Evolutionary conservation across 805 yeast species (phyloP), one percentile per base, ranked within the genome.

Genomic region (Candida verbasci): DNA sequence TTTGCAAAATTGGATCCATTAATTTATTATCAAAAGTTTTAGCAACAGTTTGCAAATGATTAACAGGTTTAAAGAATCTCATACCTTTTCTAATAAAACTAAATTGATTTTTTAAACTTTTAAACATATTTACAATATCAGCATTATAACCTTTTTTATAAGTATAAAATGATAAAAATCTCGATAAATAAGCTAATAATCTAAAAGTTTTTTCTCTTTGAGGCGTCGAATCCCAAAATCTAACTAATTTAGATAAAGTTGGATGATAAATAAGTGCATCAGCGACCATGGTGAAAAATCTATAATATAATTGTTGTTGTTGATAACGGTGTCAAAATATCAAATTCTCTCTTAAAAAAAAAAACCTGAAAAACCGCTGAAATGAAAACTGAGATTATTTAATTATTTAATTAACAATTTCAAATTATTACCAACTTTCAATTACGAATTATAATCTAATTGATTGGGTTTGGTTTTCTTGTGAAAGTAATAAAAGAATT

Each of bases 191-290:
- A 47, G 91, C 95, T 32, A 86, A 72, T 37, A 83, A 62, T 48
- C 96, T 80, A 52, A 85, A 70, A 10, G 80, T 58, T 65, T 88
- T 88, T 55, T 88, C 96, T 48, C 95, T 73, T 40, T 91, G 91
- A 27, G 80, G 68, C 12, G 82, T 68, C 33, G 77, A 60, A 52
- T 84, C 87, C 44, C 83, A 65, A 53, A 80, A 81, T 50, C 67
- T 73, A 56, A 83, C 64, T 25, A 82, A 56, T 47, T 77, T 82
- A 39, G 70, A 60, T 35, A 82, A 57, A 2, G 85, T 68, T 11
- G 95, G 95, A 62, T 84, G 95, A 56, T 80, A 80, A 32, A 82
- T 70, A 25, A 84, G 50, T 4, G 83, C 65, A 54, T 84, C 87
- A 43, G 68, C 76, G 44, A 80, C 84, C 87, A 81, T 81, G 9